Evolutionary conservation across 257 asterid genomes (phyloP).

Genomic region (Solanum verrucosum): DNA sequence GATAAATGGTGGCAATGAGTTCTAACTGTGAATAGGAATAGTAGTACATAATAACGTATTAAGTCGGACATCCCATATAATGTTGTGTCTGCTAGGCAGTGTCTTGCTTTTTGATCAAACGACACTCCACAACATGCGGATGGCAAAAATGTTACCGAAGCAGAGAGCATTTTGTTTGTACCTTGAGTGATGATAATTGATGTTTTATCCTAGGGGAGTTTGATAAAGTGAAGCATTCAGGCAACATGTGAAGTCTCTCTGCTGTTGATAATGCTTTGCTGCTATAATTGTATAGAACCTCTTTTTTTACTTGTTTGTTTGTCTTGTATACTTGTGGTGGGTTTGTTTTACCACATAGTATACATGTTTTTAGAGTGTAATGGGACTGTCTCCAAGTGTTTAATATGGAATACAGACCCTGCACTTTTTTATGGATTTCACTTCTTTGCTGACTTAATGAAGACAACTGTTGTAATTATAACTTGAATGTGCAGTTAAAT

Average conservation of each 20-base stretch:
- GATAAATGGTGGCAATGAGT: constrained; percentile 12
- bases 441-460: background rate
- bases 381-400: constrained; percentile 28
- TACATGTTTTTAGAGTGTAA: constrained; percentile 25
- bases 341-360: constrained; percentile 14
- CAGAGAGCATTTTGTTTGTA: constrained; percentile 18
- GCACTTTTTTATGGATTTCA: constrained; percentile 3
- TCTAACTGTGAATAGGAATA: constrained; percentile 25
- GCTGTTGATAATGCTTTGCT: constrained; percentile 3
- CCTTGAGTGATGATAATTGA: constrained; percentile 11
- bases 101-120: constrained; percentile 37
- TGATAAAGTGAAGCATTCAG: constrained; percentile 15
- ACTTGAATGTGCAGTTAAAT: background rate
- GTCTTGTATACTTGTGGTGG: background rate
- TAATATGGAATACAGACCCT: constrained; percentile 19
- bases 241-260: constrained; percentile 3
- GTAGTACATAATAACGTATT: constrained; percentile 24
- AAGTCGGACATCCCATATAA: constrained; percentile 21
- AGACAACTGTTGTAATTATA: background rate
- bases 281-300: background rate
- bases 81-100: constrained; percentile 17
- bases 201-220: constrained; percentile 13
- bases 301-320: background rate
- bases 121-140: constrained; percentile 20
- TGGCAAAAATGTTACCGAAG: constrained; percentile 8